Percentiles rank a stretch among this genome's conserved stretches.
These are phyloP conservation scores for Graphilbum fragrans DNA, from an alignment of 2,329 filamentous ascomycete species.

Conservation along the genomic window DNA sequence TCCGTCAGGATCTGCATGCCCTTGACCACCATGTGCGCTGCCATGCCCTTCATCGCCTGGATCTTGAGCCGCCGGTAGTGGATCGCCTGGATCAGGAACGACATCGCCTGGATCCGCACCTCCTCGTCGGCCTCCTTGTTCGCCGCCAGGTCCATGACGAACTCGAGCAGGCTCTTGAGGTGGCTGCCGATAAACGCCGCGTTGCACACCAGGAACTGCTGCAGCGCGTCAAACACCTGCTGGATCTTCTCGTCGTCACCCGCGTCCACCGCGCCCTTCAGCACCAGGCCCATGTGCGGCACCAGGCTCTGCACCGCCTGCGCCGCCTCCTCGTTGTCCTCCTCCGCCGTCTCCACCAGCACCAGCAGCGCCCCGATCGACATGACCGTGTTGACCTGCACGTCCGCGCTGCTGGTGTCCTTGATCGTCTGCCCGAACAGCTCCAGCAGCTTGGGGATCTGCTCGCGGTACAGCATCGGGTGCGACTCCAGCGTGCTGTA, in stretches of 20 bases:
- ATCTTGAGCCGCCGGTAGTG: conserved; percentile 93
- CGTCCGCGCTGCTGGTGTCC: conserved; percentile 81
- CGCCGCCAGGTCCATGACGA: conserved; percentile 81
- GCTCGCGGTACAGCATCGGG: conserved; percentile 71
- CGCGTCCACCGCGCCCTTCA: conserved; percentile 71
- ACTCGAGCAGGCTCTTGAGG: conserved; percentile 79
- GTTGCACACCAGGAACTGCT: conserved; percentile 85
- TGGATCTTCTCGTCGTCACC: conserved; percentile 80
- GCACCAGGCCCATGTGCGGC: conserved; percentile 77
- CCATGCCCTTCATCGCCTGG: conserved; percentile 73
- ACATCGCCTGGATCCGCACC: conserved; percentile 76
- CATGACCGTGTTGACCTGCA: conserved; percentile 88
- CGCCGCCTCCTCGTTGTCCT: conserved; percentile 70
- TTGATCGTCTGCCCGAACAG: conserved; percentile 81
- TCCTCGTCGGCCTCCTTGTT: conserved; percentile 74
- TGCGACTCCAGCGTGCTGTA: conserved; percentile 85
- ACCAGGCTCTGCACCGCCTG: conserved; percentile 68
- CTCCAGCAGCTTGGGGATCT: conserved; percentile 66
- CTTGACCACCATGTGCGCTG: conserved; percentile 76
- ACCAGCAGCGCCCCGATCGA: conserved; percentile 80
- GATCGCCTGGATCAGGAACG: conserved; percentile 86
- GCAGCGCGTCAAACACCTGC: conserved; percentile 92
- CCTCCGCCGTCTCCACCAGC: conserved; percentile 71
- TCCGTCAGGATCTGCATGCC: conserved; percentile 83
- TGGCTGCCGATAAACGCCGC: conserved; percentile 71